These are phyloP conservation scores for Globisporangium barbulae DNA, from an alignment of 352 stramenopile genomes.

Conservation along the genomic window DNA sequence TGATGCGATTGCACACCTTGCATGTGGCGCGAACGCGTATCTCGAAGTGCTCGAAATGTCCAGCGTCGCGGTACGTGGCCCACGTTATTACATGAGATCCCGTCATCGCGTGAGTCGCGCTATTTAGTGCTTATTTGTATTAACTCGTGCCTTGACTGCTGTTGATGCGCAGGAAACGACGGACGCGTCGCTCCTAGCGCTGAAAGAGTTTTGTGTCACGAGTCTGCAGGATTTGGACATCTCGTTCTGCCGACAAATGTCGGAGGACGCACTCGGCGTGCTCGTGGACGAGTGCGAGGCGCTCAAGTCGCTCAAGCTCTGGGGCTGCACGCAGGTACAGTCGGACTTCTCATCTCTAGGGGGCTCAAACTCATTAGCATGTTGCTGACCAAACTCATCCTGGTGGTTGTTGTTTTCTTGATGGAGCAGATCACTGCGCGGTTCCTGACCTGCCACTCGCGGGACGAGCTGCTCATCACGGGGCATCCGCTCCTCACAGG, in stretches of 20 bases:
- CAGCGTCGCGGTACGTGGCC: slow-evolving; percentile 56
- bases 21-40: slow-evolving; percentile 49
- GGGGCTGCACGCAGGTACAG: slow-evolving; percentile 71
- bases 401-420: background rate
- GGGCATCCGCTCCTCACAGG: slow-evolving; percentile 73
- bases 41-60: slow-evolving; percentile 70
- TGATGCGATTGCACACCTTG: slow-evolving; percentile 50
- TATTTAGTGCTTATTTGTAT: background rate
- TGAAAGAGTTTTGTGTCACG: slow-evolving; percentile 48
- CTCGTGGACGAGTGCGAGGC: slow-evolving; percentile 49
- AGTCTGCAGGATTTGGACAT: slow-evolving; percentile 57
- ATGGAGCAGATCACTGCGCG: slow-evolving; percentile 52
- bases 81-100: background rate
- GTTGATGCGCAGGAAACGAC: slow-evolving; percentile 42
- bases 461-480: slow-evolving; percentile 55
- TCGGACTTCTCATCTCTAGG: background rate
- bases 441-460: slow-evolving; percentile 67
- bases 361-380: background rate
- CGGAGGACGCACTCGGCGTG: slow-evolving; percentile 61
- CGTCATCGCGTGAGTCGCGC: background rate
- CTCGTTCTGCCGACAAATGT: slow-evolving; percentile 73
- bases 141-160: slow-evolving; percentile 1
- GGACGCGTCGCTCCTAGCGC: slow-evolving; percentile 39
- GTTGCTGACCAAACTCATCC: background rate
- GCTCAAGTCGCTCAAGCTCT: slow-evolving; percentile 51